Percentiles rank a stretch among this genome's conserved stretches.
phyloP scores from a whole-genome alignment of 805 yeast species.

The Wickerhamomyces mucosus region DNA sequence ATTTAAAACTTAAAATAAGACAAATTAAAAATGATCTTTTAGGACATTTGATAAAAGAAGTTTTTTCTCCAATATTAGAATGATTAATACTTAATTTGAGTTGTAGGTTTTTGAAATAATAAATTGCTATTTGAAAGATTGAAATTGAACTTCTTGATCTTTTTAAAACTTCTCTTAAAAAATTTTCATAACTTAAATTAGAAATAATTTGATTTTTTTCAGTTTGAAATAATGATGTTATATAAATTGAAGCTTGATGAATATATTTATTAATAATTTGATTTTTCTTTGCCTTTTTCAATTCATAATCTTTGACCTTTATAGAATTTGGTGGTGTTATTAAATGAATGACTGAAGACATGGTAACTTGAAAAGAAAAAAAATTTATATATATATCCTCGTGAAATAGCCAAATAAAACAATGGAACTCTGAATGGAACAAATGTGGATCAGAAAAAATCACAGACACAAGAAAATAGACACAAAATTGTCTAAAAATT shows the following conservation, averaged over 20 bases:
- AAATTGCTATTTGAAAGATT: slow-evolving; percentile 58
- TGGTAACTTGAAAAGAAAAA: too few relatives aligned
- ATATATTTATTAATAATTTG: slow-evolving; percentile 7
- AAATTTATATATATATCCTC: too few relatives aligned
- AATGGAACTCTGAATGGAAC: too few relatives aligned
- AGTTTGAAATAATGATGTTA: slow-evolving; percentile 14
- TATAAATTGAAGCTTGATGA: slow-evolving; percentile 8
- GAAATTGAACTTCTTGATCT: slow-evolving; percentile 52
- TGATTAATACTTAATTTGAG: slow-evolving; percentile 7
- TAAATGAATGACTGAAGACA: too few relatives aligned
- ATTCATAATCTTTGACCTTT: too few relatives aligned
- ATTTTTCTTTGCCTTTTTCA: slow-evolving; percentile 1
- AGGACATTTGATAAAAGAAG: too few relatives aligned
- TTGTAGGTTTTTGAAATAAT: slow-evolving; percentile 45
- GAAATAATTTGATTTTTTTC: too few relatives aligned
- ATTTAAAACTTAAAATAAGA: slow-evolving; percentile 64
- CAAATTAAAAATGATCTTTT: slow-evolving; percentile 60
- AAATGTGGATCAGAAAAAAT: too few relatives aligned
- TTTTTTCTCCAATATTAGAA: slow-evolving; percentile 1
- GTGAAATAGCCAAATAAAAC: too few relatives aligned
- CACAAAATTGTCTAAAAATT: too few relatives aligned
- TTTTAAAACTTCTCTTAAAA: slow-evolving; percentile 32
- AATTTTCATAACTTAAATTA: slow-evolving; percentile 17
- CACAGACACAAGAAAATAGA: too few relatives aligned
- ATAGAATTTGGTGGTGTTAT: slow-evolving; percentile 1